Base-by-base conservation (phyloP, 805 yeast species). In the Monosporozyma aerobia region DNA sequence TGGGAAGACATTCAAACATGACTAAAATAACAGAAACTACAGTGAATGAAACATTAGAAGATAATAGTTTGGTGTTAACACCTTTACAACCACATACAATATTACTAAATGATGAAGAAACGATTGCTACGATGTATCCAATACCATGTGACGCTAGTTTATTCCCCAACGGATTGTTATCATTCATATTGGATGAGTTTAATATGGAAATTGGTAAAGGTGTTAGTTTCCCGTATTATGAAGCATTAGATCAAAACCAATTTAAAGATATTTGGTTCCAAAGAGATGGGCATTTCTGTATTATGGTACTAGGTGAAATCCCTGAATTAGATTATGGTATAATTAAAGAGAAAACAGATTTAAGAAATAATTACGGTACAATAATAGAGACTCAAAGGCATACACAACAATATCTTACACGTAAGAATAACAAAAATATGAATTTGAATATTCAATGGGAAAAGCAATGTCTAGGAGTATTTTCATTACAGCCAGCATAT, bases 51-150 rank as follows among this genome's bases (percentile, higher is more conserved):
- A 19, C 45, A 23, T 5, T 5, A 43, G 16, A 43, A 5, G 45
- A 43, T 8, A 13, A 22, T 7, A 23, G 13, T 23, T 9, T 22
- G 14, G 16, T 43, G 6, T 32, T 37, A 27, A 53, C 70, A 4
- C 67, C 63, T n/a, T 51, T 67, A 47, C 68, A 79, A 57, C 80
- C 94, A 6, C 82, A 83, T 60, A 87, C 95, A 1, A 87, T 89
- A 2, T 70, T 89, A 11, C 73, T 90, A 29, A 85, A 87, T 63
- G 97, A 90, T 67, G 89, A 92, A 16, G 94, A 87, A 58, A 90
- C 97, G 1, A 81, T 90, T 0, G 97, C 97, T 1, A 90, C 97
- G 3, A 83, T 94, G 54, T 89, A 88, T 63, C 98, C 99, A 3
- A 79, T 92, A 13, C 77, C 80, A 30, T 75, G 82, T 0, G 76